Conservation (phyloP, 306 rosid species). For the Betula pendula region DNA sequence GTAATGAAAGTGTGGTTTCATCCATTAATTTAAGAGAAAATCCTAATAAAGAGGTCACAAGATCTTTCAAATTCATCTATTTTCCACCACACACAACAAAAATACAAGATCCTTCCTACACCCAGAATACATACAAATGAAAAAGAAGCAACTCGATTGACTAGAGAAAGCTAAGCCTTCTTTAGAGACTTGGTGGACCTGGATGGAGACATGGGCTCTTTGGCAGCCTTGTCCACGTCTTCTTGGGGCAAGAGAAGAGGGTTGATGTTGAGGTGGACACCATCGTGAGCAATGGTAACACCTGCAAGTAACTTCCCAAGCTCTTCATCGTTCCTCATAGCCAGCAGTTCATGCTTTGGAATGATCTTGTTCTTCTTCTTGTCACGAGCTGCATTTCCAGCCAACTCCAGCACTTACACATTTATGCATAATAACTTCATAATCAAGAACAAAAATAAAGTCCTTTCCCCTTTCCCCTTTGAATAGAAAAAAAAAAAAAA, state of each 20-base stretch:
- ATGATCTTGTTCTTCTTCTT: conserved; percentile 47
- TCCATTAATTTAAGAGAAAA: conserved; percentile 1
- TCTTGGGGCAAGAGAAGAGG: conserved; percentile 82
- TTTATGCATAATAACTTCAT: neutral
- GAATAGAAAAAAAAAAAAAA: no score
- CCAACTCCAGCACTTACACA: no score
- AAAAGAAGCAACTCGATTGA: neutral
- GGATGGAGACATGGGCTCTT: conserved; percentile 68
- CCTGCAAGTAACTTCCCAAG: conserved; percentile 51
- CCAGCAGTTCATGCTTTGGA: conserved; percentile 55
- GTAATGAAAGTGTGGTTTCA: conserved; percentile 26
- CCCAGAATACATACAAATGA: conserved; percentile 37
- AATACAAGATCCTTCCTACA: conserved; percentile 12
- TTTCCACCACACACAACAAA: conserved; percentile 13
- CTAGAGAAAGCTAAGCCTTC: conserved; percentile 39
- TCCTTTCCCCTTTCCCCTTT: no score
- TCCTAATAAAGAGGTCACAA: neutral
- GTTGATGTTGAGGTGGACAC: conserved; percentile 19
- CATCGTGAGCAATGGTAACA: conserved; percentile 18
- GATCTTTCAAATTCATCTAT: neutral
- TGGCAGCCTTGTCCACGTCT: conserved; percentile 34
- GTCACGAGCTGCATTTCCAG: no score
- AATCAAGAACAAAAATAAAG: neutral
- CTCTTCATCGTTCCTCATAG: no score
- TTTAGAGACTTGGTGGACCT: conserved; percentile 72